A percentile compares a stretch with the other conserved stretches of the same genome.
phyloP scores from a whole-genome alignment of 2,329 filamentous ascomycete genomes.

The Fusarium sp. region DNA sequence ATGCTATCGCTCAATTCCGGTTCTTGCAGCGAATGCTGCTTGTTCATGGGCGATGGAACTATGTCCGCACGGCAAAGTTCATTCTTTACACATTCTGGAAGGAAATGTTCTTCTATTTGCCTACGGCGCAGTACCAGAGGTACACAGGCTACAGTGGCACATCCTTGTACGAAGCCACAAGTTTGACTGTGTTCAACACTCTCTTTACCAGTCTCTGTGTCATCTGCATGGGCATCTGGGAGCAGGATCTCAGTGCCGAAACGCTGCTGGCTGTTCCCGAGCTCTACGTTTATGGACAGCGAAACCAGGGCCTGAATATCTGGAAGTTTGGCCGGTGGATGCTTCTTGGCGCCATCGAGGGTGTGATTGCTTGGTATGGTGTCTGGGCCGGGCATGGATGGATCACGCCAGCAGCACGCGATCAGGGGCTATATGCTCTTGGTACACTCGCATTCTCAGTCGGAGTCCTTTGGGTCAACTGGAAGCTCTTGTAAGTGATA shows the following conservation, averaged over 20 bases:
- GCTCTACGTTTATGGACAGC: slow-evolving; percentile 85
- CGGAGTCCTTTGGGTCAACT: slow-evolving; percentile 75
- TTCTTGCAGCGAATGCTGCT: slow-evolving; percentile 86
- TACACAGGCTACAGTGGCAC: slow-evolving; percentile 91
- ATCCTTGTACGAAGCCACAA: slow-evolving; percentile 87
- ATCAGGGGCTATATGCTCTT: slow-evolving; percentile 77
- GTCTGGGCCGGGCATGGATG: slow-evolving; percentile 61
- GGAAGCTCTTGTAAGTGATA: slow-evolving; percentile 75
- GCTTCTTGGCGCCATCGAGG: slow-evolving; percentile 75
- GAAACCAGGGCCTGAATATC: slow-evolving; percentile 76
- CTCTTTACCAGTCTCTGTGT: slow-evolving; percentile 90
- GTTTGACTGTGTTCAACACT: slow-evolving; percentile 91
- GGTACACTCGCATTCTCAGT: slow-evolving; percentile 77
- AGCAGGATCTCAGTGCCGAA: slow-evolving; percentile 84
- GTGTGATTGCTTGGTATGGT: slow-evolving; percentile 77
- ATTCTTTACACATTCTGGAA: slow-evolving; percentile 95
- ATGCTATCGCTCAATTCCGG: slow-evolving; percentile 89
- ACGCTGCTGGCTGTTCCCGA: slow-evolving; percentile 94
- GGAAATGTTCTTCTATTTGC: slow-evolving; percentile 81
- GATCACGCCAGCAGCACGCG: slow-evolving; percentile 61
- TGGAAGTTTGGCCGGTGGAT: slow-evolving; percentile 80
- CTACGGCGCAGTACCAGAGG: slow-evolving; percentile 83
- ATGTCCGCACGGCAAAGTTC: slow-evolving; percentile 87
- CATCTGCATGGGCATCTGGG: slow-evolving; percentile 90
- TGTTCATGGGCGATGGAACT: slow-evolving; percentile 91